phyloP scores from a whole-genome alignment of 345 rosid genomes.

The Eucalyptus victrix region DNA sequence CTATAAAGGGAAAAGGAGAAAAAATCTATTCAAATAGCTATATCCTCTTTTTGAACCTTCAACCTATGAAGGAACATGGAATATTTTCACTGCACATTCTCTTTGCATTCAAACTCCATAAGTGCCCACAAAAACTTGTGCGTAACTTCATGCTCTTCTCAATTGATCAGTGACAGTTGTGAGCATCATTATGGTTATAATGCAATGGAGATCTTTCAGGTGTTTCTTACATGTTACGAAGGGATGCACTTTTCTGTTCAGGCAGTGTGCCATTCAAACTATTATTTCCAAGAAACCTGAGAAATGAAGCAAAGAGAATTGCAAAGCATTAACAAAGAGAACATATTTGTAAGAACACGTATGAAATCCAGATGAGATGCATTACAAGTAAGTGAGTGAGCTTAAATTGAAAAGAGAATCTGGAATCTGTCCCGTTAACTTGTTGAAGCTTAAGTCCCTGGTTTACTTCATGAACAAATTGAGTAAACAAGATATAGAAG shows the following conservation, averaged over 20 bases:
- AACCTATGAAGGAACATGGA: not conserved
- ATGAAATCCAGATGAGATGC: not conserved
- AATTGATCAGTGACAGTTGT: not conserved
- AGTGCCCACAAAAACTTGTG: not conserved
- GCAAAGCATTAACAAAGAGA: not conserved
- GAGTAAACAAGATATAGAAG: not conserved
- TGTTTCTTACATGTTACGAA: conserved; percentile 38
- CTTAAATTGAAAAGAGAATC: conserved; percentile 22
- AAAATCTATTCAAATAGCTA: not conserved
- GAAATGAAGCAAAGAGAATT: not conserved
- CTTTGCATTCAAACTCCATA: not conserved
- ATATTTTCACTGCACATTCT: not conserved
- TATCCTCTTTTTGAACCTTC: not conserved
- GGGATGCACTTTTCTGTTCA: conserved; percentile 16
- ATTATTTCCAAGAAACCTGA: conserved; percentile 64
- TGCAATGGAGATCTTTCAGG: not conserved
- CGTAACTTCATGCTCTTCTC: not conserved
- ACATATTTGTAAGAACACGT: not conserved
- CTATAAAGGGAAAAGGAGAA: not conserved
- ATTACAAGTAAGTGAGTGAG: conserved; percentile 40
- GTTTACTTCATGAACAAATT: not conserved
- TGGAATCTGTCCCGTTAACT: conserved; percentile 11
- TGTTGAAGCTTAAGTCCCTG: conserved; percentile 40
- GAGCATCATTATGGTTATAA: not conserved
- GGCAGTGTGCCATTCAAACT: conserved; percentile 47